Percentiles rank a stretch among this genome's conserved stretches.
Conservation (phyloP, 306 rosid genomes). For the Nissolia schottii region DNA sequence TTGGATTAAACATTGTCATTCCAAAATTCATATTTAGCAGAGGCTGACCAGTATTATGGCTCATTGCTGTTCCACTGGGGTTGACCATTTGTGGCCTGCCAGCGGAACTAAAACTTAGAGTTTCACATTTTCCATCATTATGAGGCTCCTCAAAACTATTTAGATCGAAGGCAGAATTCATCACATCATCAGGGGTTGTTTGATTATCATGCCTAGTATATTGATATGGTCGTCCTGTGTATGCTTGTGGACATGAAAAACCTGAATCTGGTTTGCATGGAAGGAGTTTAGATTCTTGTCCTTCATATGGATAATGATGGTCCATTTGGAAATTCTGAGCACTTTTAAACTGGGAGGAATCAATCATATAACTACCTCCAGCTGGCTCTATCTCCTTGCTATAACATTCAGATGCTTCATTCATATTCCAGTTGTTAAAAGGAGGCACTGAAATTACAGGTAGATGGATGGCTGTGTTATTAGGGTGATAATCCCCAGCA, state of each 20-base stretch:
- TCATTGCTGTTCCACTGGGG: slow-evolving; percentile 17
- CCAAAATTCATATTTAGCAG: slow-evolving; percentile 18
- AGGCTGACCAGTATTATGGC: slow-evolving; percentile 17
- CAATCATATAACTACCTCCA: slow-evolving; percentile 4
- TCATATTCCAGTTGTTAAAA: slow-evolving; percentile 7
- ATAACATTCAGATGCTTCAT: slow-evolving; percentile 15
- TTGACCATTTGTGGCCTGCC: slow-evolving; percentile 21
- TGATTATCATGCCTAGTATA: slow-evolving; percentile 12
- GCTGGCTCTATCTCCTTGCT: neutral
- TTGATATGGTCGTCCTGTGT: slow-evolving; percentile 14
- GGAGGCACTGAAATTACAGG: slow-evolving; percentile 15
- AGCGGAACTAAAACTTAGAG: neutral
- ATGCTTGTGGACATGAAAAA: slow-evolving; percentile 7
- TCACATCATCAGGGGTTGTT: neutral
- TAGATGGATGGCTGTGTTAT: neutral
- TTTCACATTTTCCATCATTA: slow-evolving; percentile 2
- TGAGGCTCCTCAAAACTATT: slow-evolving; percentile 17
- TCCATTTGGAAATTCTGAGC: slow-evolving; percentile 14
- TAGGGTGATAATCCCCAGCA: neutral
- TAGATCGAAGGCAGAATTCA: slow-evolving; percentile 18
- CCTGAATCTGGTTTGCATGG: neutral
- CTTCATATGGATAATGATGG: neutral
- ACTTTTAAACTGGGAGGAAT: slow-evolving; percentile 24
- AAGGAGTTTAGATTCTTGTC: neutral
- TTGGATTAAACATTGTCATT: slow-evolving; percentile 1